Evolutionary conservation across 257 asterid genomes (phyloP).

Genomic region (Asclepias syriaca): DNA sequence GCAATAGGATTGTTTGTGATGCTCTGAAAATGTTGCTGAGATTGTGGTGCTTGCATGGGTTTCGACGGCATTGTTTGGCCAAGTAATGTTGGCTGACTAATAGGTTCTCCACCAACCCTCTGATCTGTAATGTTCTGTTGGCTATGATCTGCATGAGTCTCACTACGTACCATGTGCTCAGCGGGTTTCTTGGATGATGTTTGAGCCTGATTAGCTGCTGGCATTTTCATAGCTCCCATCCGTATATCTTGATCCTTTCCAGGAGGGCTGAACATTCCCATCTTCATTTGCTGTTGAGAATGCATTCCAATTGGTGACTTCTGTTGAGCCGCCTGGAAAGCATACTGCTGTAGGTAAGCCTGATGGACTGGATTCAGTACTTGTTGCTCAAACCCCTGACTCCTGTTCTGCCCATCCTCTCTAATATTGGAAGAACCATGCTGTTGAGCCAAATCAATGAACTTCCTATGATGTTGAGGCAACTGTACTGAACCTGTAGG

Average conservation of each 20-base stretch:
- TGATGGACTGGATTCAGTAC: slow-evolving; percentile 69
- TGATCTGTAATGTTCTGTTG: slow-evolving; percentile 50
- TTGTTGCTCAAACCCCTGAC: slow-evolving; percentile 79
- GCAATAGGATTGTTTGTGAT: slow-evolving; percentile 53
- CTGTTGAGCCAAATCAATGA: slow-evolving; percentile 67
- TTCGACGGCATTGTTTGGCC: slow-evolving; percentile 56
- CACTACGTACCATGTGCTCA: slow-evolving; percentile 47
- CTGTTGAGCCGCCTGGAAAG: slow-evolving; percentile 72
- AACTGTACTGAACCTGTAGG: slow-evolving; percentile 66
- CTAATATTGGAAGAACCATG: slow-evolving; percentile 58
- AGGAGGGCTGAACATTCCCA: slow-evolving; percentile 57
- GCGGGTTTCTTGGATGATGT: slow-evolving; percentile 66
- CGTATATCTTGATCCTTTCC: slow-evolving; percentile 76
- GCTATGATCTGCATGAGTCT: slow-evolving; percentile 53
- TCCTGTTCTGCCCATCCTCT: slow-evolving; percentile 68
- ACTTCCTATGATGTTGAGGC: slow-evolving; percentile 73
- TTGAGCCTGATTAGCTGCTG: slow-evolving; percentile 60
- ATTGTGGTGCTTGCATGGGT: slow-evolving; percentile 49
- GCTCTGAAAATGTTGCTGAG: slow-evolving; percentile 62
- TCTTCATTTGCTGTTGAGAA: slow-evolving; percentile 71
- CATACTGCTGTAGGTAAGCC: slow-evolving; percentile 75
- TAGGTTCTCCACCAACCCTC: slow-evolving; percentile 51
- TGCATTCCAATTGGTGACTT: slow-evolving; percentile 64
- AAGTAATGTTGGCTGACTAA: slow-evolving; percentile 37
- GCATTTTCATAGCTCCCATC: slow-evolving; percentile 60